phyloP scores from a whole-genome alignment of 768 basidiomycete species.

The Termitomyces sp. region DNA sequence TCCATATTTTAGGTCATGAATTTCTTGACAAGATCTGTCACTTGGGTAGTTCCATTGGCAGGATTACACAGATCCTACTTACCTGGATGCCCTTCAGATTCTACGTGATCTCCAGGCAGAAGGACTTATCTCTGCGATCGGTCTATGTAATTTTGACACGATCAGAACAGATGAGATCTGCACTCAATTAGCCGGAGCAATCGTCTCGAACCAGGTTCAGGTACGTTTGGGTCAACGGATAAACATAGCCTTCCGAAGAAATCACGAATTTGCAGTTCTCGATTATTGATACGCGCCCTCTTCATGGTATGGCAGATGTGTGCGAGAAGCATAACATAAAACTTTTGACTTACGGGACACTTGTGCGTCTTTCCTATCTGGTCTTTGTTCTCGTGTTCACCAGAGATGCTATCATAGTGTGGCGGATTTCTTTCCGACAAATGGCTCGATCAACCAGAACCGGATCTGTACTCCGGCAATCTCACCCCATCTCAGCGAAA shows the following conservation, averaged over 20 bases:
- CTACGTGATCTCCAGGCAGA: conserved; percentile 56
- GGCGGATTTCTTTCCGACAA: conserved; percentile 78
- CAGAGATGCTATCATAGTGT: conserved; percentile 46
- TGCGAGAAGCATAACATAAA: conserved; percentile 70
- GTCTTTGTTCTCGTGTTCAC: conserved; percentile 1
- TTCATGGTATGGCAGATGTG: conserved; percentile 73
- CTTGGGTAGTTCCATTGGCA: conserved; percentile 72
- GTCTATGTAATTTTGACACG: conserved; percentile 80
- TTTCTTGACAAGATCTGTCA: background rate
- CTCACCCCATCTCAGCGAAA: conserved; percentile 83
- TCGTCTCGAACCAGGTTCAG: conserved; percentile 84
- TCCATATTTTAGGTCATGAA: background rate
- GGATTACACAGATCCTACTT: conserved; percentile 49
- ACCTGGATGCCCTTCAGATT: conserved; percentile 38
- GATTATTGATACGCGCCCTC: conserved; percentile 70
- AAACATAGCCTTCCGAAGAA: background rate
- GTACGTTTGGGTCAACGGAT: conserved; percentile 27
- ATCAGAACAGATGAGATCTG: conserved; percentile 76
- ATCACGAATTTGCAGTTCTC: conserved; percentile 53
- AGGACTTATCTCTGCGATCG: conserved; percentile 59
- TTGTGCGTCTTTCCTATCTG: conserved; percentile 40
- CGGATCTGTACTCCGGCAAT: conserved; percentile 61
- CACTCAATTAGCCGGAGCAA: conserved; percentile 59
- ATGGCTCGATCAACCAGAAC: conserved; percentile 65
- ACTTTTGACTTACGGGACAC: conserved; percentile 75